Conservation (phyloP, 208 protist genomes). For the Wallacemonas sp. region DNA sequence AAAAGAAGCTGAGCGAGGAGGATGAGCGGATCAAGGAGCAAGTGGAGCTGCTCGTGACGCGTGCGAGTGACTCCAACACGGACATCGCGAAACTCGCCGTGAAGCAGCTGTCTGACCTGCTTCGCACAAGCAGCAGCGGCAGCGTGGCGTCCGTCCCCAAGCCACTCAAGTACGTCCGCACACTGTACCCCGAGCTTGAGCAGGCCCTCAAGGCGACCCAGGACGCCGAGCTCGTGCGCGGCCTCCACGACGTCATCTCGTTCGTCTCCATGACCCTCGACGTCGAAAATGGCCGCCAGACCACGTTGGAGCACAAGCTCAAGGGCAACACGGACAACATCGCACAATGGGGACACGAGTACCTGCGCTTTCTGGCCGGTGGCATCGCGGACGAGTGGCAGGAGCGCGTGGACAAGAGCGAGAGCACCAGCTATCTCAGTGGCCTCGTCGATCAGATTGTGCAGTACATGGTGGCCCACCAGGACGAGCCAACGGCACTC, state of each 20-base stretch:
- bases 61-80: slow-evolving; percentile 71
- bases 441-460: slow-evolving; percentile 94
- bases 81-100: slow-evolving; percentile 88
- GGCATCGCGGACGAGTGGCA: slow-evolving; percentile 95
- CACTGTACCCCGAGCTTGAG: slow-evolving; percentile 94
- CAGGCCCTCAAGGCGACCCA: slow-evolving; percentile 66
- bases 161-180: slow-evolving; percentile 98
- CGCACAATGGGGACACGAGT: slow-evolving; percentile 99
- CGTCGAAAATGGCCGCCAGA: slow-evolving; percentile 54
- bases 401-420: slow-evolving; percentile 47
- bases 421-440: slow-evolving; percentile 80
- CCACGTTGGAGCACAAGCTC: slow-evolving; percentile 96
- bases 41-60: slow-evolving; percentile 93
- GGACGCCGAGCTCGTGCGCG: slow-evolving; percentile 48
- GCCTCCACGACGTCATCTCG: slow-evolving; percentile 97
- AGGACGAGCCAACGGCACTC: slow-evolving; percentile 97
- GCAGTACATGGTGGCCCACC: slow-evolving; percentile 95
- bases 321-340: slow-evolving; percentile 94
- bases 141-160: slow-evolving; percentile 99
- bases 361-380: slow-evolving; percentile 95
- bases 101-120: slow-evolving; percentile 90
- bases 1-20: slow-evolving; percentile 91
- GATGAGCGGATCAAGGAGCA: slow-evolving; percentile 94
- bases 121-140: slow-evolving; percentile 94
- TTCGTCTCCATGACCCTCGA: slow-evolving; percentile 98